These are phyloP conservation scores for Pythium dissimile DNA, from an alignment of 352 stramenopile genomes.

Conservation along the genomic window DNA sequence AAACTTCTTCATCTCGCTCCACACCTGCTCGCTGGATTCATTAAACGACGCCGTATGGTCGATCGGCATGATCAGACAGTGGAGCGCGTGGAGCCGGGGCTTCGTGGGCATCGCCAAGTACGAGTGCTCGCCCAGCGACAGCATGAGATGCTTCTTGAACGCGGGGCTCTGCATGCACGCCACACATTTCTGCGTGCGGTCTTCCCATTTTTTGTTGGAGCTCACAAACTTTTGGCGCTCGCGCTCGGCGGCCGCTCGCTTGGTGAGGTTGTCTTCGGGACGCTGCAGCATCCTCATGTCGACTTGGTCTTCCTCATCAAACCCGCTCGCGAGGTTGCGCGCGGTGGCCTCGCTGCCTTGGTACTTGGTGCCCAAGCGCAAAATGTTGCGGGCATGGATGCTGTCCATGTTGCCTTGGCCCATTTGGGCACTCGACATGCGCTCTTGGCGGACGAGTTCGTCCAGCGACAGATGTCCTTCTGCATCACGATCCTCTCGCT, in stretches of 20 bases:
- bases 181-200: constrained; percentile 59
- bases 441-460: constrained; percentile 77
- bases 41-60: constrained; percentile 62
- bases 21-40: constrained; percentile 59
- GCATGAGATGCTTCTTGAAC: constrained; percentile 82
- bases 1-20: constrained; percentile 63
- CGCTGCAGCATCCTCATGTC: constrained; percentile 60
- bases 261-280: constrained; percentile 48
- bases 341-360: constrained; percentile 63
- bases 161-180: constrained; percentile 61
- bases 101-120: constrained; percentile 67
- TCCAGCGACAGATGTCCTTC: constrained; percentile 43
- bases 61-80: constrained; percentile 76
- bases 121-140: constrained; percentile 72
- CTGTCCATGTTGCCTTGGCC: constrained; percentile 66
- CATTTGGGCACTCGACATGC: constrained; percentile 41
- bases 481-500: constrained; percentile 20
- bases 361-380: constrained; percentile 71
- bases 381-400: constrained; percentile 64
- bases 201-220: constrained; percentile 67
- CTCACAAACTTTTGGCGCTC: constrained; percentile 49
- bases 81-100: constrained; percentile 47
- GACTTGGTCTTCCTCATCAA: constrained; percentile 80
- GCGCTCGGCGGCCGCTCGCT: constrained; percentile 47
- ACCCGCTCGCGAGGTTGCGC: constrained; percentile 64